Base-by-base conservation (phyloP, 2,329 filamentous ascomycete genomes). In the Fusarium liriodendri region DNA sequence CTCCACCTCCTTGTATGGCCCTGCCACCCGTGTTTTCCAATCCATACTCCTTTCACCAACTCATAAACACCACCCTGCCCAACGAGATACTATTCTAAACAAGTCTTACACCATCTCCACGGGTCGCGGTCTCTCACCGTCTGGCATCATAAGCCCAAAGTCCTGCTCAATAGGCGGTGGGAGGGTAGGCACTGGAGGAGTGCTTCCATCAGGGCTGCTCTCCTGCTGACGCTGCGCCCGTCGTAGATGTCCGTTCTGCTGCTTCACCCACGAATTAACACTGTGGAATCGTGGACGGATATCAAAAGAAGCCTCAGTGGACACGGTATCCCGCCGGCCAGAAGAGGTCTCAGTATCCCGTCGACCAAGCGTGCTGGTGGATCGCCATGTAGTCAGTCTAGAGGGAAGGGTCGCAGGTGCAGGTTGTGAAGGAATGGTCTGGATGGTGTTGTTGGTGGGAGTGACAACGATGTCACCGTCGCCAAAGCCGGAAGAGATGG, bases 401-500 rank as follows among this genome's bases (percentile, higher is more conserved):
- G 72, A 67, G 35, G 75, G 66, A 6, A 59, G 32, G 6, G 60
- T 69, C 40, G 64, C 63, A 14, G 63, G 9, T 2, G 45, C 33
- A 33, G 72, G 72, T 14, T 64, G 68, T 5, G 71, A 70, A 9
- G 76, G 76, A 5, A 77, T 16, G 25, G 62, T 69, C 52, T 72
- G 67, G 27, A 66, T 22, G 22, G 73, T 69, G 38, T 72, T 66
- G 57, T 76, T 70, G 62, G 71, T 69, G 32, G 80, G 81, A 7
- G 84, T 84, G 29, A 88, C 79, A 35, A 89, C 85, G 32, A 91
- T 89, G 52, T 91, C 88, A 27, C 87, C 89, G 75, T 92, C 90
- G 20, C 90, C 90, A 70, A 92, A 92, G 8, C 90, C 90, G 0
- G 90, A 92, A 0, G 90, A 92, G 5, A 92, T 82, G 0, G 90